Evolutionary conservation across 1,284 basidiomycete genomes (phyloP), one percentile per base, ranked within the genome.

Genomic region (Austroboletus novae-zelandiae): DNA sequence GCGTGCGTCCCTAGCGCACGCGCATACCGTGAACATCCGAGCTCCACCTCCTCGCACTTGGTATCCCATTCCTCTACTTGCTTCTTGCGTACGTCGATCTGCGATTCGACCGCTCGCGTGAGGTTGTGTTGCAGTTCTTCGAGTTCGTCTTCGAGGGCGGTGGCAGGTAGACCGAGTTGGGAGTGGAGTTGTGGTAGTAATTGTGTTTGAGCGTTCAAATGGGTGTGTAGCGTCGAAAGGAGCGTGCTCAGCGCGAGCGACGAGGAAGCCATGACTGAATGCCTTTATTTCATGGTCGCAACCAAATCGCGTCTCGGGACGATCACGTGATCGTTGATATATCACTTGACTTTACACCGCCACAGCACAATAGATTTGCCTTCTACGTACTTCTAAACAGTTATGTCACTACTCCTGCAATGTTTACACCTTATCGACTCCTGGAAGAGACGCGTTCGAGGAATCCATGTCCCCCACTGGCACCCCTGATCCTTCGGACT

Each of bases 71-170:
- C 71, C 8, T 83, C 79, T 0, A 91, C 89, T 67, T 91, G 83
- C 56, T 81, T 80, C 59, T 77, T 69, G 51, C 89, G 71, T 11
- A 73, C 60, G 32, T 86, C 77, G 46, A 91, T 83, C 60, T 86
- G 84, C 11, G 71, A 69, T 58, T 91, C 86, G 7, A 91, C 84
- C 39, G 84, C 80, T 56, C 80, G 72, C 40, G 86, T 79, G 25
- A 91, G 78, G 48, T 84, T 78, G 40, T 81, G 74, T 56, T 90
- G 83, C 6, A 91, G 72, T 14, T 74, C 64, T 41, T 75, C 71
- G 11, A 91, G 75, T 50, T 91, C 89, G 61, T 89, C 85, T 63
- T 86, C 82, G 35, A 91, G 78, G 0, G 89, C 84, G 3, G 81
- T 81, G 23, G 79, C 68, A 18, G 89, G 86, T 15, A 91, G 74